Conservation (phyloP, 257 asterid species). For the Capsicum chinense region DNA sequence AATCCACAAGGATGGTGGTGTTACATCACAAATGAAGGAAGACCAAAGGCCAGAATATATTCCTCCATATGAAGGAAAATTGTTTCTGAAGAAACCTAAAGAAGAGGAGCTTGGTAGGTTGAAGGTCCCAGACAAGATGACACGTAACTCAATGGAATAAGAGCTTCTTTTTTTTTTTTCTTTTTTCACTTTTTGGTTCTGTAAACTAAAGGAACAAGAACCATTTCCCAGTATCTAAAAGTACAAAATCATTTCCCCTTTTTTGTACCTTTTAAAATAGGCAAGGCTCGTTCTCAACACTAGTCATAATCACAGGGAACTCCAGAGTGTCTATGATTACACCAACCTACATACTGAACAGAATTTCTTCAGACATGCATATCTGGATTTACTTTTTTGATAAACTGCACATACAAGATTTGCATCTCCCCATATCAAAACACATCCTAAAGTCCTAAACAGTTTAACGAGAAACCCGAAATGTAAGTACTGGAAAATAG, state of each 20-base stretch:
- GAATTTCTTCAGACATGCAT: not conserved
- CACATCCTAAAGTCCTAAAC: not conserved
- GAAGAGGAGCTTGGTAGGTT: not conserved
- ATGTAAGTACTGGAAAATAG: not conserved
- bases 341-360: not conserved
- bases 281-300: not conserved
- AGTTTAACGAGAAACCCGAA: no score
- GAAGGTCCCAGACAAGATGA: slow-evolving; percentile 12
- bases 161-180: not conserved
- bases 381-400: not conserved
- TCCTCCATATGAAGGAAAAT: not conserved
- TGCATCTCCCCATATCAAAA: not conserved
- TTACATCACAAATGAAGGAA: slow-evolving; percentile 4
- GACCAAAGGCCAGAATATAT: not conserved
- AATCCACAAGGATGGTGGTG: not conserved
- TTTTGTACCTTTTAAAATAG: not conserved
- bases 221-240: not conserved
- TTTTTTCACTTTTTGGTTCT: not conserved
- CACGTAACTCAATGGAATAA: not conserved
- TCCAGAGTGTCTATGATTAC: not conserved
- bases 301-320: not conserved
- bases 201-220: slow-evolving; percentile 14
- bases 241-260: not conserved
- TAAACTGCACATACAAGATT: not conserved
- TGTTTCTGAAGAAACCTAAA: not conserved